Percentiles rank a stretch among this genome's conserved stretches.
phyloP scores from a whole-genome alignment of 352 stramenopile species.

The Globisporangium viniferum region DNA sequence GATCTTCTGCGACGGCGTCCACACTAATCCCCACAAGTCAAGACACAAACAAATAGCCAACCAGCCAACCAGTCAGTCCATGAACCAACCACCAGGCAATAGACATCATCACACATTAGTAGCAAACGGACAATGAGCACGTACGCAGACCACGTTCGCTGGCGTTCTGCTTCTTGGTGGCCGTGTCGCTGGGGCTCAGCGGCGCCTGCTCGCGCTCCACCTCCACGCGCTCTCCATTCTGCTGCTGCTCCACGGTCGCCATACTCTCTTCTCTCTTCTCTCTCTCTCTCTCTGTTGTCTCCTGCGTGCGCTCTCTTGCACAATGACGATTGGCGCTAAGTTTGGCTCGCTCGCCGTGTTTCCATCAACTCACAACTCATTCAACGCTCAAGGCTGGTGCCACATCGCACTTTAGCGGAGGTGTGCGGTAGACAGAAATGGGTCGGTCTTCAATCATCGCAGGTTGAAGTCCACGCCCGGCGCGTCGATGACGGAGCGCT shows the following conservation, averaged over 20 bases:
- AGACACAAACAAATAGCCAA: not conserved
- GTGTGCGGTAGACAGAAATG: too few relatives aligned
- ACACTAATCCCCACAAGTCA: constrained; percentile 32
- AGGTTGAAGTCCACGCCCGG: constrained; percentile 5
- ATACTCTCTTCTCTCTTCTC: constrained; percentile 14
- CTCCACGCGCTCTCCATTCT: not conserved
- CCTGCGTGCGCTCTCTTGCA: not conserved
- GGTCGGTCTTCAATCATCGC: not conserved
- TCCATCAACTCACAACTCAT: not conserved
- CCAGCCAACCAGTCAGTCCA: not conserved
- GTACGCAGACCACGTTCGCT: constrained; percentile 10
- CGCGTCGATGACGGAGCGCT: not conserved
- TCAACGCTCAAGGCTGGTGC: not conserved
- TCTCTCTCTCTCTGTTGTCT: constrained; percentile 13
- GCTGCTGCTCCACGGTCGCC: not conserved
- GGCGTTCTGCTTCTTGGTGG: not conserved
- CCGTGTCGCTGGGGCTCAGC: not conserved
- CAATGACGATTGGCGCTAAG: not conserved
- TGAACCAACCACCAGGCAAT: not conserved
- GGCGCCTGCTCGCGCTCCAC: constrained; percentile 2
- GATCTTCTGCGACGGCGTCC: constrained; percentile 43
- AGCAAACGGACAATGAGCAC: not conserved
- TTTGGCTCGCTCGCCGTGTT: not conserved
- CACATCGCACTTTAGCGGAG: not conserved
- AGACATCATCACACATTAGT: not conserved